Conservation (phyloP, 257 asterid genomes). For the Nicotiana paniculata region DNA sequence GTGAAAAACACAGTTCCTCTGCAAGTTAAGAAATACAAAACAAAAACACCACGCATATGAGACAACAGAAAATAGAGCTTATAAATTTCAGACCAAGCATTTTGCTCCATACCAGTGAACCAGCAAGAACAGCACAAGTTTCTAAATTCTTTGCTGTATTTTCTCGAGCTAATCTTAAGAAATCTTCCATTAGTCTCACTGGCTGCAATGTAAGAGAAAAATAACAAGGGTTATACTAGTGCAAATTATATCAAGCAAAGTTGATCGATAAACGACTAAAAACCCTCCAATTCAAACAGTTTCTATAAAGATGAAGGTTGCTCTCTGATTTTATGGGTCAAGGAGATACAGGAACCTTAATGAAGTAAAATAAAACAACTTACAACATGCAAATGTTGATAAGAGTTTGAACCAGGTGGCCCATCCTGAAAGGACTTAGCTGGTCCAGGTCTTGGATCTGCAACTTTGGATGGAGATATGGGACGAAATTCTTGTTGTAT, state of each 20-base stretch:
- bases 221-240: slow-evolving; percentile 13
- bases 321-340: not conserved
- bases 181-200: slow-evolving; percentile 81
- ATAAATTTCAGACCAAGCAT: not conserved
- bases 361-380: slow-evolving; percentile 25
- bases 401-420: slow-evolving; percentile 49
- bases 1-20: slow-evolving; percentile 79
- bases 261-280: slow-evolving; percentile 5
- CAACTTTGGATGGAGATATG: slow-evolving; percentile 79
- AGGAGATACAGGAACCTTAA: not conserved
- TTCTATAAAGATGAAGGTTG: not conserved
- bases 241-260: slow-evolving; percentile 8
- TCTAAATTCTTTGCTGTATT: slow-evolving; percentile 77
- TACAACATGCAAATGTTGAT: slow-evolving; percentile 89
- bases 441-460: slow-evolving; percentile 97
- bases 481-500: slow-evolving; percentile 61
- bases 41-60: slow-evolving; percentile 5
- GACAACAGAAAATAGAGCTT: not conserved
- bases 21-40: slow-evolving; percentile 30
- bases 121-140: slow-evolving; percentile 97
- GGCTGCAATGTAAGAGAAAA: slow-evolving; percentile 53
- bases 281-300: not conserved
- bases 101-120: slow-evolving; percentile 65
- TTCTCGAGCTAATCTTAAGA: slow-evolving; percentile 72
- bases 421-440: slow-evolving; percentile 51